Evolutionary conservation across 2,329 filamentous ascomycete species (phyloP).

Genomic region (Amphichorda felina): DNA sequence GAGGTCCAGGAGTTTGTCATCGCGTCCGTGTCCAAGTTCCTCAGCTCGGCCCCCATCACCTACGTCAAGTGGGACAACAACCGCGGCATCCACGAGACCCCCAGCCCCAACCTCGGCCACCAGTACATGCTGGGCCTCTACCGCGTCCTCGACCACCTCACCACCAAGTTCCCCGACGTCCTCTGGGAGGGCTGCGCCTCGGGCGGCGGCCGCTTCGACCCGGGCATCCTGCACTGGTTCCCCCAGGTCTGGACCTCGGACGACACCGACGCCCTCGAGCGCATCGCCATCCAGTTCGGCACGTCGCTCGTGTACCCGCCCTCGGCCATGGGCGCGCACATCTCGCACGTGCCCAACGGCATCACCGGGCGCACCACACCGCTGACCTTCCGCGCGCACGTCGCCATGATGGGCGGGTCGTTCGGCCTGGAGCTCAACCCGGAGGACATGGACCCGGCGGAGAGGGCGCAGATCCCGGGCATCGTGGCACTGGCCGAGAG

Average conservation of each 20-base stretch:
- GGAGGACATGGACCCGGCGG: conserved; percentile 32
- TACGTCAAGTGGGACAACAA: conserved; percentile 64
- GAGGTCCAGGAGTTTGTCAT: conserved; percentile 56
- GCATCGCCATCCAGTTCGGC: conserved; percentile 51
- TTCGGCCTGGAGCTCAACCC: conserved; percentile 56
- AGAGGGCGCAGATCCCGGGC: conserved; percentile 38
- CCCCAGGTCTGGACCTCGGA: conserved; percentile 56
- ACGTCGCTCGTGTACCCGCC: conserved; percentile 51
- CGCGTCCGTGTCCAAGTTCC: conserved; percentile 36
- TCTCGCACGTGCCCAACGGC: conserved; percentile 48
- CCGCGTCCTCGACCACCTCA: conserved; percentile 47
- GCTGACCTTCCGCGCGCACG: conserved; percentile 49
- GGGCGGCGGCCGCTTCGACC: conserved; percentile 52
- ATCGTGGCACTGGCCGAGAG: conserved; percentile 41
- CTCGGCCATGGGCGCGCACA: conserved; percentile 53
- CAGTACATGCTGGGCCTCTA: conserved; percentile 54
- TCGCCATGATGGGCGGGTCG: conserved; percentile 57
- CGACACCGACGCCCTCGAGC: conserved; percentile 50
- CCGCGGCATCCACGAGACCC: conserved; percentile 48
- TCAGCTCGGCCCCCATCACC: conserved; percentile 38
- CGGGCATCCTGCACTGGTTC: conserved; percentile 52
- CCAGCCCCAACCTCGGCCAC: conserved; percentile 40
- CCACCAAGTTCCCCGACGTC: conserved; percentile 45
- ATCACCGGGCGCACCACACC: conserved; percentile 42
- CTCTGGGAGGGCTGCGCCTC: conserved; percentile 57